Percentiles rank a stretch among this genome's conserved stretches.
Evolutionary conservation across 148 eudicot species (phyloP).

Genomic region (Fagopyrum tataricum): DNA sequence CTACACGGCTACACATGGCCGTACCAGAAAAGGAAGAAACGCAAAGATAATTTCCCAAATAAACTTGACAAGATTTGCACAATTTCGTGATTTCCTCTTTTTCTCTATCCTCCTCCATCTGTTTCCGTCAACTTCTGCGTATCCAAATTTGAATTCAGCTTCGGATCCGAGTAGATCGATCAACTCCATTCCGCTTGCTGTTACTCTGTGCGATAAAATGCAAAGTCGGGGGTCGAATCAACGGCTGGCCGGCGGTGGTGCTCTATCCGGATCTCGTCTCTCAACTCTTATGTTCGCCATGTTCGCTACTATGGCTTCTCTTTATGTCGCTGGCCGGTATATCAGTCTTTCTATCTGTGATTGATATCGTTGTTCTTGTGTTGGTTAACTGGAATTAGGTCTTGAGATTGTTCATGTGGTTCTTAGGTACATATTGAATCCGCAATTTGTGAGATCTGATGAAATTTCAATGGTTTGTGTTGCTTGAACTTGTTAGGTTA

Average conservation of each 20-base stretch:
- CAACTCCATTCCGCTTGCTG: not conserved
- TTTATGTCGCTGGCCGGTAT: conserved; percentile 72
- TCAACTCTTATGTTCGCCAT: conserved; percentile 46
- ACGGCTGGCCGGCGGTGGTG: conserved; percentile 28
- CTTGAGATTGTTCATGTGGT: not conserved
- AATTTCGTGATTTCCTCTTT: not conserved
- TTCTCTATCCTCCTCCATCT: not conserved
- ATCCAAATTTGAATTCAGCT: not conserved
- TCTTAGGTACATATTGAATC: not conserved
- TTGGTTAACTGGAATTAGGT: not conserved
- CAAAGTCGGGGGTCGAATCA: conserved; percentile 43
- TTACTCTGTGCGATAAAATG: conserved; percentile 24
- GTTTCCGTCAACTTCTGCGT: not conserved
- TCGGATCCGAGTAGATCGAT: conserved; percentile 8
- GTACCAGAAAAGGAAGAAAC: not conserved
- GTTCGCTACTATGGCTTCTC: conserved; percentile 74
- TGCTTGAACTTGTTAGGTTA: conserved; percentile 38
- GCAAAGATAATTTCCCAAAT: not conserved
- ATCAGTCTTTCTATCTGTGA: conserved; percentile 1
- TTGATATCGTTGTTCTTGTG: not conserved
- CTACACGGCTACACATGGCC: not conserved
- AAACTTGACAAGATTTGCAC: not conserved
- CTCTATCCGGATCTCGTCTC: conserved; percentile 41
- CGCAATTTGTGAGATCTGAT: conserved; percentile 5
- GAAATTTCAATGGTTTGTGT: not conserved